Evolutionary conservation across 2,329 filamentous ascomycete genomes (phyloP), one percentile per base, ranked within the genome.

Genomic region (Metarhizium brunneum): DNA sequence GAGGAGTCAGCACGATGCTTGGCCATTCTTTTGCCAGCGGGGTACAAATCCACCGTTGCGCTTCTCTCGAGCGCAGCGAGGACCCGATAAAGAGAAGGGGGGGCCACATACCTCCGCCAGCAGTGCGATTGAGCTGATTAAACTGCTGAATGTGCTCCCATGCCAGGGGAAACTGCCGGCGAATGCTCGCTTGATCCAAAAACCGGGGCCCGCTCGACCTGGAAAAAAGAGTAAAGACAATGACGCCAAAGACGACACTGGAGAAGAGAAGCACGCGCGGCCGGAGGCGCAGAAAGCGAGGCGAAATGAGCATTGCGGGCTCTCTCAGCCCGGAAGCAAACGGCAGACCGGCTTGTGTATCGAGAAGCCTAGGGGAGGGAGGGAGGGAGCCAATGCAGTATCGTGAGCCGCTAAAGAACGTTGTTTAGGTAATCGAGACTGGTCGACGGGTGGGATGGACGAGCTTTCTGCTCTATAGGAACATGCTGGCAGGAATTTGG

Each of bases 61-160:
- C 25, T 25, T 25, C 25, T 25, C 25, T 25, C 18, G n/a, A 10
- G 42, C 42, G 18, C 42, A 20, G 38, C 42, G 16, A 45, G 42
- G 42, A 6, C 16, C 11, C 43, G 50, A 16, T 32, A 50, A 47
- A 57, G 55, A 35, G 13, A 47, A 49, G 25, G 30, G n/a, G 38
- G 47, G 54, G 8, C 18, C n/a, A 42, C 55, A 51, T 53, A 63
- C 62, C 61, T 56, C 62, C 62, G 18, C 61, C 18, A 13, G 11
- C 60, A 10, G 51, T 56, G 45, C 56, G 54, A 18, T 60, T 58
- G 5, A 53, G 59, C 16, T 55, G 45, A 18, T 60, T 58, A 6
- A 53, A 60, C 16, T 55, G 45, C 35, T 62, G 58, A 20, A 63
- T 55, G 29, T 61, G 62, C 6, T 56, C 52, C 62, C 62, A 63